Base-by-base conservation (phyloP, 2,329 filamentous ascomycete genomes). In the Exophiala lecanii-corni region DNA sequence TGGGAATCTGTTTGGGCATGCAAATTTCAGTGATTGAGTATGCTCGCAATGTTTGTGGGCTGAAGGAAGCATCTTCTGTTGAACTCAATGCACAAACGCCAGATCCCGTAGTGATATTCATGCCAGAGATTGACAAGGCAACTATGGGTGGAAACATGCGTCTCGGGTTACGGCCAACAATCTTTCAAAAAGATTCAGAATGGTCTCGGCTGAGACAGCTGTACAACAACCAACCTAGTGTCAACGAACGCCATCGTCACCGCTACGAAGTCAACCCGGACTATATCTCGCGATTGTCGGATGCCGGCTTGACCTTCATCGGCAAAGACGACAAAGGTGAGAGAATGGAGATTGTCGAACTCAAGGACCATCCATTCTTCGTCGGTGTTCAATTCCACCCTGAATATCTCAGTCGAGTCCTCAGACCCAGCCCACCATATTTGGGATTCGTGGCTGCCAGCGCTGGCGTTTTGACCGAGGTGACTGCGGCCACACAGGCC, bases 21-120 rank as follows among this genome's bases (percentile, higher is more conserved):
- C 92, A 97, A 64, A 77, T 95, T 35, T 89, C 91, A 15, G 88
- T 95, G 35, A 84, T 96, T 55, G 89, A 97, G 65, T 87, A 81
- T 56, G 88, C 89, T 2, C 81, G 89, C 31, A 81, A 87, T 53
- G 71, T 91, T 1, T 85, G 81, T 65, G 78, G 77, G 19, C 73
- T 89, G 50, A 63, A 67, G 3, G 66, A 71, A 32, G 78, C 78
- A 1, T 72, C 71, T 3, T 77, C 72, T 4, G 71, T 71, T 41
- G 79, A 82, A 54, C 73, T 82, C 51, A 64, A 77, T 41, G 62
- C 66, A 7, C 45, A 62, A 12, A 76, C 81, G n/a, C 69, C 79
- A 36, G 73, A 89, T 59, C 79, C 78, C 18, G 78, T 86, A 19
- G 80, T 98, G 54, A 78, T 97, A 55, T 91, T 85, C 68, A 98